phyloP scores from a whole-genome alignment of 306 rosid species.

The Cucumis melo region DNA sequence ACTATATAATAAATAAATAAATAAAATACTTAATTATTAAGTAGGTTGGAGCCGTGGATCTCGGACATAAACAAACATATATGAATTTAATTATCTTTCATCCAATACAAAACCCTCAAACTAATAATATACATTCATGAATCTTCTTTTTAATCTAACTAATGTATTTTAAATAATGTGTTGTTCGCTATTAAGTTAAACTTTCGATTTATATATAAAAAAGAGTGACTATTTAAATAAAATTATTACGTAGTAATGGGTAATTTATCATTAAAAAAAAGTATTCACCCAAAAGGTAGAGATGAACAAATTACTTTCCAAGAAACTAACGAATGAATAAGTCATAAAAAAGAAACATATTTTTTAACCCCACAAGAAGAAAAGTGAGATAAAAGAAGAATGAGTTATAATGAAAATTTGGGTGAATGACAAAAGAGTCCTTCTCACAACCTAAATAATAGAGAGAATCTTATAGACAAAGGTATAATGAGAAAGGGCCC shows the following conservation, averaged over 20 bases:
- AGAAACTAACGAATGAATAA: background rate
- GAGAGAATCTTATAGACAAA: conserved; percentile 69
- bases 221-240: no score
- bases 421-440: conserved; percentile 51
- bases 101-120: no score
- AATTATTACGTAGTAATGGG: background rate
- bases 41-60: no score
- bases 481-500: conserved; percentile 42
- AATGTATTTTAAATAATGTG: no score
- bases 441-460: conserved; percentile 50
- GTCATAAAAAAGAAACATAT: background rate
- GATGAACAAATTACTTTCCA: background rate
- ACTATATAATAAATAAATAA: no score
- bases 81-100: no score
- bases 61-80: no score
- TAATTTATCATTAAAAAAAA: background rate
- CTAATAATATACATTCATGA: no score
- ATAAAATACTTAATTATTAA: no score
- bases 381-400: background rate
- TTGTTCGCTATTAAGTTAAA: no score
- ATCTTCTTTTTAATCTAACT: no score
- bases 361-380: background rate
- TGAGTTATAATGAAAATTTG: conserved; percentile 20
- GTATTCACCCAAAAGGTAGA: background rate
- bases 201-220: no score